Conservation (phyloP, 129 eudicot genomes). For the Pseudognaphalium luteoalbum region DNA sequence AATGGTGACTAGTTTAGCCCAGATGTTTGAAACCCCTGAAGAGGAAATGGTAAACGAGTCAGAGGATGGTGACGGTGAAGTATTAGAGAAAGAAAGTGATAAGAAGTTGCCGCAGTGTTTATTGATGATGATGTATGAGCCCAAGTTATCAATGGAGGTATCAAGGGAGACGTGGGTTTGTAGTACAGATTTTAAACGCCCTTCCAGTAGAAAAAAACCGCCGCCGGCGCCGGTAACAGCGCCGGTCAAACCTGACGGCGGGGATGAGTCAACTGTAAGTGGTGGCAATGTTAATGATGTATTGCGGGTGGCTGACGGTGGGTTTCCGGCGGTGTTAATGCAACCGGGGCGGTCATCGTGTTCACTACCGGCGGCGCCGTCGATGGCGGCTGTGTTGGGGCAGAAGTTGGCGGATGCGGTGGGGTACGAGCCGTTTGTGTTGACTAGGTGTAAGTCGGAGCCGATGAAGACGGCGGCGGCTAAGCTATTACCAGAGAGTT, state of each 20-base stretch:
- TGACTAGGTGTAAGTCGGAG: constrained; percentile 95
- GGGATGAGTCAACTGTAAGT: constrained; percentile 24
- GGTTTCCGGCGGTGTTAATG: constrained; percentile 20
- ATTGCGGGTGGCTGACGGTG: constrained; percentile 23
- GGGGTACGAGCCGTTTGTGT: constrained; percentile 83
- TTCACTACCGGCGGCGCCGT: constrained; percentile 46
- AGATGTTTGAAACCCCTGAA: constrained; percentile 26
- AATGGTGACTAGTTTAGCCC: constrained; percentile 29
- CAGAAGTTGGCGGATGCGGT: constrained; percentile 68
- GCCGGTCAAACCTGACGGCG: constrained; percentile 15
- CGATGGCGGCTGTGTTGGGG: constrained; percentile 71
- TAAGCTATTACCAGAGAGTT: constrained; percentile 63
- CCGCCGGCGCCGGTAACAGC: constrained; percentile 28
- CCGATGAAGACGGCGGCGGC: constrained; percentile 85
- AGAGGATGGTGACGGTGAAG: constrained; percentile 10
- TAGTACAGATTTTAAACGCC: constrained; percentile 69
- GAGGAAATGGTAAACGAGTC: constrained; percentile 22
- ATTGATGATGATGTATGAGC: constrained; percentile 90
- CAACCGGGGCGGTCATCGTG: constrained; percentile 79
- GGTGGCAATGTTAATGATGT: constrained; percentile 11
- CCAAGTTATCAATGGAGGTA: constrained; percentile 90
- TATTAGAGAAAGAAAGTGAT: constrained; percentile 24
- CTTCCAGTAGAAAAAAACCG: constrained; percentile 40
- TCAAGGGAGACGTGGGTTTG: constrained; percentile 96
- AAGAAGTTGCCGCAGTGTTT: constrained; percentile 75